Conservation (phyloP, 352 stramenopile species). For the Globisporangium iwayamae region DNA sequence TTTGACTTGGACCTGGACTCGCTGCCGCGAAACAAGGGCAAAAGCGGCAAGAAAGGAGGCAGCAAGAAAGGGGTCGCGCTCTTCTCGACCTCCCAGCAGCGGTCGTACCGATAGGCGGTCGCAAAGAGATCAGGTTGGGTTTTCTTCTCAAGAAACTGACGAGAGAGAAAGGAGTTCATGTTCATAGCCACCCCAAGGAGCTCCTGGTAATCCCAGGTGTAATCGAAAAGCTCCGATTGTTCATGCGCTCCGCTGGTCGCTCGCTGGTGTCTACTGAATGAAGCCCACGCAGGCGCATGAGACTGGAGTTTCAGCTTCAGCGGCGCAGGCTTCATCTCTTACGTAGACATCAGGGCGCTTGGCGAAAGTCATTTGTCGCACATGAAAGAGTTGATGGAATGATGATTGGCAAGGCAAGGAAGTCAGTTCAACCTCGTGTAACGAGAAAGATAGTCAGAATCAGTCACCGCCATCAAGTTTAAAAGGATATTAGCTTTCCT, state of each 20-base stretch:
- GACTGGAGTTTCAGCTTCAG: no score
- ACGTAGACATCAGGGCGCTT: no score
- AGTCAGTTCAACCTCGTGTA: not conserved
- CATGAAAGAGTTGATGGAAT: no score
- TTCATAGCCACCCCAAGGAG: not conserved
- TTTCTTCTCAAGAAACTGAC: not conserved
- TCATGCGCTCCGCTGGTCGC: not conserved
- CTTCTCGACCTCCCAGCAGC: constrained; percentile 70
- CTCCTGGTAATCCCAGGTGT: not conserved
- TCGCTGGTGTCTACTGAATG: not conserved
- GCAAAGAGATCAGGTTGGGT: no score
- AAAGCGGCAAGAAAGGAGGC: constrained; percentile 54
- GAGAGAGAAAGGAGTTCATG: not conserved
- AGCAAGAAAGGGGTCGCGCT: constrained; percentile 70
- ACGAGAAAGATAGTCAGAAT: not conserved
- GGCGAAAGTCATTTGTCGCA: no score
- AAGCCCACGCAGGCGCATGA: no score
- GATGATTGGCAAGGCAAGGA: not conserved
- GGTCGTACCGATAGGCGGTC: constrained; percentile 56
- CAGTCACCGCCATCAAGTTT: not conserved
- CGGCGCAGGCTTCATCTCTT: no score
- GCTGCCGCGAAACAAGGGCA: constrained; percentile 16
- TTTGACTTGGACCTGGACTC: constrained; percentile 26
- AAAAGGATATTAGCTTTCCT: not conserved
- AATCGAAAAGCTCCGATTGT: not conserved